Percentiles rank a stretch among this genome's conserved stretches.
phyloP scores from a whole-genome alignment of 2,329 filamentous ascomycete genomes.

The Alternaria burnsii region DNA sequence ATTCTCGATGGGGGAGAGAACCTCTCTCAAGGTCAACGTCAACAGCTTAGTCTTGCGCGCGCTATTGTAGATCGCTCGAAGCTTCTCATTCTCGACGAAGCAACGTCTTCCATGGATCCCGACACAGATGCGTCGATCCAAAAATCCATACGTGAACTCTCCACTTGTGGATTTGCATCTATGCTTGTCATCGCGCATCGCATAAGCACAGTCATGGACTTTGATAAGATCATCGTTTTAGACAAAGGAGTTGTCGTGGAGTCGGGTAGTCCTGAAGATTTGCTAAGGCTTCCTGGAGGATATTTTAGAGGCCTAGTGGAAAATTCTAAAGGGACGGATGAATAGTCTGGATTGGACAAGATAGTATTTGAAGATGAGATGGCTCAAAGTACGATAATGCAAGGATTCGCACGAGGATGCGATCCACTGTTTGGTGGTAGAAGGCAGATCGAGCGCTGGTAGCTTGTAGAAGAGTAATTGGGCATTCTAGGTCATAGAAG shows the following conservation, averaged over 20 bases:
- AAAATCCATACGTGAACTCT: conserved; percentile 10
- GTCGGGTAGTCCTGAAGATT: neutral
- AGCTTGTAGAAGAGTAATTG: too few relatives aligned
- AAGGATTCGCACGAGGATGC: too few relatives aligned
- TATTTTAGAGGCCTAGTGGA: neutral
- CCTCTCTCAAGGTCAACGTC: conserved; percentile 76
- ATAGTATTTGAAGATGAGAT: too few relatives aligned
- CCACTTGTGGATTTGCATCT: conserved; percentile 17
- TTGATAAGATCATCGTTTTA: neutral
- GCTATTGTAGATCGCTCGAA: conserved; percentile 61
- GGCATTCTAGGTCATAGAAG: too few relatives aligned
- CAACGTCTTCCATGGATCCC: conserved; percentile 28
- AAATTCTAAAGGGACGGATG: neutral
- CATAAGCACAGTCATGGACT: neutral
- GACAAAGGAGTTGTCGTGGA: neutral
- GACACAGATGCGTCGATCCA: conserved; percentile 11
- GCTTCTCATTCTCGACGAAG: conserved; percentile 67
- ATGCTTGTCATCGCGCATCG: conserved; percentile 11
- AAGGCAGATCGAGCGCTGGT: too few relatives aligned
- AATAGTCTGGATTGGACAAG: too few relatives aligned
- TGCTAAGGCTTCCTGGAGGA: neutral
- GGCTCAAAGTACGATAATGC: too few relatives aligned
- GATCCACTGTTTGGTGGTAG: too few relatives aligned
- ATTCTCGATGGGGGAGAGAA: neutral
- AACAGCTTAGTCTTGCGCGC: conserved; percentile 65